Conservation (phyloP, 78 protist genomes). For the Dictyostelium citrinum region DNA sequence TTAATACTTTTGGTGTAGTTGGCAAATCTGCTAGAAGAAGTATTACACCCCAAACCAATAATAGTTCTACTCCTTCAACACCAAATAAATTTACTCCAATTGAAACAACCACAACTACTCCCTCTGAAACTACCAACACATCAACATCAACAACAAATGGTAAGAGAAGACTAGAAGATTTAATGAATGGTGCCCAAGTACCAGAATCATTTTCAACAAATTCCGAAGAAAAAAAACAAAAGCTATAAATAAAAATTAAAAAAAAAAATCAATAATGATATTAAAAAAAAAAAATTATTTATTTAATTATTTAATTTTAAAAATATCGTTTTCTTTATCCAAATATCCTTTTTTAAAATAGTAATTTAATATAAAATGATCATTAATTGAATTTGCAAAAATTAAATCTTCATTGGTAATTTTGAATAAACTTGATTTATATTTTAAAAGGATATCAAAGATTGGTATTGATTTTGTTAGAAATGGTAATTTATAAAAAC, state of each 20-base stretch:
- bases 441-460: neutral
- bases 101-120: neutral
- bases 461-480: neutral
- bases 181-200: slow-evolving; percentile 35
- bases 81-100: neutral
- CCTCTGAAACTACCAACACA: neutral
- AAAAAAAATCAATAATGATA: neutral
- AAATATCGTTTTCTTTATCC: neutral
- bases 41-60: neutral
- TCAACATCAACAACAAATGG: neutral
- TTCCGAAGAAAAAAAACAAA: neutral
- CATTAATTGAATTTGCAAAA: neutral
- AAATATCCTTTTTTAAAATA: neutral
- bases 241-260: neutral
- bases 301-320: no score
- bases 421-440: neutral
- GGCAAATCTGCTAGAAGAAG: slow-evolving; percentile 31
- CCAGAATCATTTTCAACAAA: neutral
- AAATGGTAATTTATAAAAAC: neutral
- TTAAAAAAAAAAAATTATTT: neutral
- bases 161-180: slow-evolving; percentile 50
- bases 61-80: neutral
- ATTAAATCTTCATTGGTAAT: neutral
- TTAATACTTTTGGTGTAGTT: slow-evolving; percentile 36
- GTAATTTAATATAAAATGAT: no score